Evolutionary conservation across 345 rosid genomes (phyloP), one percentile per base, ranked within the genome.

Genomic region (Aethionema arabicum): DNA sequence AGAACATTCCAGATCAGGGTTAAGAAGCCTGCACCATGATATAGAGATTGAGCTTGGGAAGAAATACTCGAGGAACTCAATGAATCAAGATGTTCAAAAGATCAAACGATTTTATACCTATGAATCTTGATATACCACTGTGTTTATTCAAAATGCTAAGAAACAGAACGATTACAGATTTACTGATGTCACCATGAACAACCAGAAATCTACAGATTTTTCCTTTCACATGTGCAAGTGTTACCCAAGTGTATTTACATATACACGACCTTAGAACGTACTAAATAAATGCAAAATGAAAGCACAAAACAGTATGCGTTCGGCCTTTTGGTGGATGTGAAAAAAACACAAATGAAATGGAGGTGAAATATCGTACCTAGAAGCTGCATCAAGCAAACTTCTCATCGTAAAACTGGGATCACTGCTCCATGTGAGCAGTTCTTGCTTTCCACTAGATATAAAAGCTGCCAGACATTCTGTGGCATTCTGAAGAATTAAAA

Each of bases 301-400:
- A 70, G 36, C 43, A 51, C 42, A 43, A 32, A 50, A 49, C 29
- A 48, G 54, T 16, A 31, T 32, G 60, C 56, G 49, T 64, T 44
- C 32, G 44, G 53, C 11, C 11, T 43, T 56, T 51, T 64, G 39
- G 33, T 37, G 54, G 55, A 50, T 48, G 27, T 57, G 54, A 57
- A 56, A 63, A 33, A 36, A 63, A 41, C 42, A n/a, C 41, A 50
- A 62, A 38, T 5, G 30, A 51, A 40, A 37, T 50, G 39, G 50
- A 62, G 59, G 61, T 42, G 38, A 55, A 52, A 21, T 41, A 30
- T 37, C 56, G 43, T 54, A 86, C 98, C 95, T 88, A 52, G 98
- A 88, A 77, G 96, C 90, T 70, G 75, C 88, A 76, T 91, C 95
- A 67, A 91, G 96, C 87, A 91, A 80, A 76, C 85, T 86, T 80